Base-by-base conservation (phyloP, 768 basidiomycete species). In the Leccinum aurantiacum region DNA sequence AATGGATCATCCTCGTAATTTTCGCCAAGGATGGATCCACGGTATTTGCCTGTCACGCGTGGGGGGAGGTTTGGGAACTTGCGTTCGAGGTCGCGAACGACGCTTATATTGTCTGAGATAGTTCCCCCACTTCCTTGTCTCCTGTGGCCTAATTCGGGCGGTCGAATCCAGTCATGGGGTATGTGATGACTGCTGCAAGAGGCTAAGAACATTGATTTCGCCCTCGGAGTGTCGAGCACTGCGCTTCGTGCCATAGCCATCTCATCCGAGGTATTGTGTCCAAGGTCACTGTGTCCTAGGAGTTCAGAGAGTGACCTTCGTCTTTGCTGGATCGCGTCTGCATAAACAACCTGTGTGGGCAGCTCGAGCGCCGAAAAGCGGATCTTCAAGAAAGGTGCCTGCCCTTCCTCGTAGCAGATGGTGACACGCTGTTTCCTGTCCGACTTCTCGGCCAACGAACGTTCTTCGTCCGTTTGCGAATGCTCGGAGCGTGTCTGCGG, bases 11-110 rank as follows among this genome's bases (percentile, higher is more conserved):
- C 65, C 44, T 64, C 65, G 48, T 67, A 65, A 31, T 61, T 56
- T 56, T 69, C 59, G 41, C 68, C 63, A 5, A 67, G 61, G 47
- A 67, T 68, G 29, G 67, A 71, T 54, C 69, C 61, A 29, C 68
- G 72, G 60, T 61, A 61, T 65, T 61, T 71, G 29, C 67, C 69
- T 22, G 71, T 67, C 24, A 73, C 63, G 46, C 74, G 70, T 37
- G 74, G 68, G 6, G 82, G 84, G 53, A 81, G 75, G 14, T 71
- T 76, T 38, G 87, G 84, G 72, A 87, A 88, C 69, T 80, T 81
- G 41, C 70, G 62, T 6, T 84, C 78, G 56, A 87, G 74, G 37
- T 83, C 82, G 19, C 78, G 80, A 35, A 87, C 78, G 19, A 78
- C 74, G 64, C 75, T 71, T 25, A 82, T 60, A 24, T 75, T 78